These are phyloP conservation scores for Termitomyces sp. DNA, from an alignment of 768 basidiomycete species.

Conservation along the genomic window DNA sequence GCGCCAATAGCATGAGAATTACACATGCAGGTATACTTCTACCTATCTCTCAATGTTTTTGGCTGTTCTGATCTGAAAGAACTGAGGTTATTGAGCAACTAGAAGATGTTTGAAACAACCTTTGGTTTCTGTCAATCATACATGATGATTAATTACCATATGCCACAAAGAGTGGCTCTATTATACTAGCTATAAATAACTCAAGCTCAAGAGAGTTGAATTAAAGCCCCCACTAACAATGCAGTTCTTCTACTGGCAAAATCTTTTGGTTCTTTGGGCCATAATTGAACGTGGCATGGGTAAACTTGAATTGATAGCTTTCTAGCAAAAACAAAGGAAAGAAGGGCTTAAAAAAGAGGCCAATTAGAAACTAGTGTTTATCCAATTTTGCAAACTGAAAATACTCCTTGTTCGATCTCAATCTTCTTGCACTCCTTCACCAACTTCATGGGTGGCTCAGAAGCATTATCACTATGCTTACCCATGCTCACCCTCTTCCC, in stretches of 20 bases:
- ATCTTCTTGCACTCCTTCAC: slow-evolving; percentile 44
- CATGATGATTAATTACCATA: not conserved
- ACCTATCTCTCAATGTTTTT: not conserved
- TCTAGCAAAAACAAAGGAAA: not conserved
- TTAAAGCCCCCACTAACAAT: not conserved
- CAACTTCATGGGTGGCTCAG: slow-evolving; percentile 54
- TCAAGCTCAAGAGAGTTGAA: too few species aligned
- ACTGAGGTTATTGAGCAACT: not conserved
- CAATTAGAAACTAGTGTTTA: slow-evolving; percentile 38
- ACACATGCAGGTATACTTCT: too few species aligned
- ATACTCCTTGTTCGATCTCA: slow-evolving; percentile 48
- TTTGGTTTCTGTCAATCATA: not conserved
- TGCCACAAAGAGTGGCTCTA: not conserved
- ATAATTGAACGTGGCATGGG: not conserved
- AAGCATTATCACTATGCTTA: too few species aligned
- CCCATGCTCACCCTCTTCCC: too few species aligned
- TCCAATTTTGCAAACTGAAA: slow-evolving; percentile 54
- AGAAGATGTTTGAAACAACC: not conserved
- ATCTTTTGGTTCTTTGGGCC: not conserved
- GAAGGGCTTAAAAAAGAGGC: not conserved
- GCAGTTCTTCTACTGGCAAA: too few species aligned
- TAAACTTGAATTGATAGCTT: not conserved
- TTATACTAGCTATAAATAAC: too few species aligned
- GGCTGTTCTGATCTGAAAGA: too few species aligned
- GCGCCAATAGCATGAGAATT: too few species aligned